Base-by-base conservation (phyloP, 768 basidiomycete genomes). In the Sarcodon aspratus region DNA sequence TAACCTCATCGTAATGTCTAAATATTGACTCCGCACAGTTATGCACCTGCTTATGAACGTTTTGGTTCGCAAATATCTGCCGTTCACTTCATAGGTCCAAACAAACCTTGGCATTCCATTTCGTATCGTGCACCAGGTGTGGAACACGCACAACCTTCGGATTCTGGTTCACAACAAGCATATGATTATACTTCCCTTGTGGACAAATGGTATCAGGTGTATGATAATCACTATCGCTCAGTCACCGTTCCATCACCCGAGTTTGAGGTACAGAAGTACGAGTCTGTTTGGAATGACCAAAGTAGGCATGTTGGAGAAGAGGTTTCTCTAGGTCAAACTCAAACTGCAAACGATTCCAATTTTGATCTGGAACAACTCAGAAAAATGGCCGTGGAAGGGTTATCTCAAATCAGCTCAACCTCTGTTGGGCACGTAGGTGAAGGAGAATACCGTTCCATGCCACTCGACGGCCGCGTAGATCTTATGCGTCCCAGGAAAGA, bases 31-130 rank as follows among this genome's bases (percentile, higher is more conserved):
- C 58, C 54, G 33, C 45, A 38, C 58, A 94, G 90, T 46, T 99
- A 98, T 68, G 92, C 93, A 6, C 96, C 96, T 50, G 96, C 96
- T 10, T 97, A 96, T 64, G 82, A 86, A 62, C 86, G 94, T 36
- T 97, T 86, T 59, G 93, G 92, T 33, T 79, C 86, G 40, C 74
- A 84, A 56, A 94, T 94, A 63, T 79, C 80, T 44, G 82, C 80
- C 49, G 76, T 96, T 51, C 93, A 97, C 64, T 97, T 96, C 59
- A 97, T 98, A 56, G 95, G 95, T 12, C 75, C 80, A n/a, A 79
- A 89, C 64, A 99, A 99, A 67, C 95, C 96, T 11, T 99, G 96
- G 95, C 72, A 80, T 45, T 76, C 80, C 13, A 71, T 92, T 45
- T 63, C 78, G 44, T 80, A 73, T 63, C 82, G 90, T 33, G 70